Conservation (phyloP, 2,329 filamentous ascomycete genomes). For the Claviceps fusiformis region DNA sequence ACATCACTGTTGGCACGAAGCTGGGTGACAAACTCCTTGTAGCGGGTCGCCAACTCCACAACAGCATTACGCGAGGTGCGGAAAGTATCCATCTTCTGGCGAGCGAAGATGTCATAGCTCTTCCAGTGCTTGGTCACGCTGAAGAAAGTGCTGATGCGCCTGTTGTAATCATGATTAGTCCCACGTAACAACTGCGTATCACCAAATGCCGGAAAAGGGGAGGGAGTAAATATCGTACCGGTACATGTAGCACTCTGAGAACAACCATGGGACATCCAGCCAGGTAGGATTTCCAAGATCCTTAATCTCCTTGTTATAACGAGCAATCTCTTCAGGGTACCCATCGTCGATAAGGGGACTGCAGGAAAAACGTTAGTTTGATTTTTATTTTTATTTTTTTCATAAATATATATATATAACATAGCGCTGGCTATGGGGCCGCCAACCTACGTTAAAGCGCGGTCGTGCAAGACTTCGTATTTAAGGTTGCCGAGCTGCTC, state of each 20-base stretch:
- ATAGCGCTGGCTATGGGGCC: neutral
- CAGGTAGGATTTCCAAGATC: conserved; percentile 61
- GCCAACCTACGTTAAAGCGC: conserved; percentile 52
- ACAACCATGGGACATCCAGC: conserved; percentile 82
- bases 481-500: conserved; percentile 71
- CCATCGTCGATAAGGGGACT: conserved; percentile 70
- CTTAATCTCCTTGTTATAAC: conserved; percentile 78
- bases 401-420: neutral
- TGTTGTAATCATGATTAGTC: conserved; percentile 5
- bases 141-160: conserved; percentile 73
- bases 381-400: neutral
- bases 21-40: conserved; percentile 58
- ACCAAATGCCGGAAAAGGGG: neutral
- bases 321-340: conserved; percentile 60
- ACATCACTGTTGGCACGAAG: conserved; percentile 41
- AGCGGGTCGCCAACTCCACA: conserved; percentile 66
- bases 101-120: conserved; percentile 74
- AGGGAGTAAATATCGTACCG: conserved; percentile 31
- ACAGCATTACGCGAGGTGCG: conserved; percentile 80
- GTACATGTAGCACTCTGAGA: conserved; percentile 87
- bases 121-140: conserved; percentile 70
- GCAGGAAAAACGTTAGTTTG: conserved; percentile 4
- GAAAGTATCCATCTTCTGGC: conserved; percentile 86
- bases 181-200: neutral
- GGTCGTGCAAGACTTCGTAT: conserved; percentile 88